Base-by-base conservation (phyloP, 148 eudicot genomes). In the Silene uniflora region DNA sequence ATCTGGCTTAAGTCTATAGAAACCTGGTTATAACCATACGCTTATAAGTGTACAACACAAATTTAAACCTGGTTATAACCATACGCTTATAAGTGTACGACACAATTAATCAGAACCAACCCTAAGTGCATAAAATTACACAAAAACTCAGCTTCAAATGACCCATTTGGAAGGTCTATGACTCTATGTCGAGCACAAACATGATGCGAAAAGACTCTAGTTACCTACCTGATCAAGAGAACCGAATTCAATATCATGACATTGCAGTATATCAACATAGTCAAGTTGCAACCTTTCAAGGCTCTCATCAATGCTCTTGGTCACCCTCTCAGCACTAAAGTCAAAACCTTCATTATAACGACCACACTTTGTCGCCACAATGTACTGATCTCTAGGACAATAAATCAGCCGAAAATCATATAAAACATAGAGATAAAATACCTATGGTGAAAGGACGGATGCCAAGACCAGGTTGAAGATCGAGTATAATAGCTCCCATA, bases 171-270 rank as follows among this genome's bases (percentile, higher is more conserved):
- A 4, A 52, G 56, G 56, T 52, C 44, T 5, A 39, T 39, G 44
- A 39, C 44, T 39, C 44, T 6, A 39, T 39, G 44, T 6, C 6
- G 44, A 39, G 7, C 8, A 7, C 44, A 39, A 39, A 39, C 44
- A 39, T 39, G 44, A 14, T 4, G 21, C 56, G 65, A 5, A 42
- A 16, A 44, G 27, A 39, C 10, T 61, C 46, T n/a, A 68, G 35
- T 55, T 23, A 12, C 62, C 67, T 49, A 95, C 99, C 98, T 96
- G 99, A 86, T 92, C 99, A 76, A 96, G 94, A 62, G 96, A 89
- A 52, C 88, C 93, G 68, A 96, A 92, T 81, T 92, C 99, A 22
- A 96, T 96, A 84, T 96, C 99, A 83, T 96, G 99, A 81, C 99
- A 96, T 24, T 92, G 99, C 58, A 96, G 71, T 71, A 96, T 88